Conservation (phyloP, 805 yeast species). For the Zygoascus flipseniorum region DNA sequence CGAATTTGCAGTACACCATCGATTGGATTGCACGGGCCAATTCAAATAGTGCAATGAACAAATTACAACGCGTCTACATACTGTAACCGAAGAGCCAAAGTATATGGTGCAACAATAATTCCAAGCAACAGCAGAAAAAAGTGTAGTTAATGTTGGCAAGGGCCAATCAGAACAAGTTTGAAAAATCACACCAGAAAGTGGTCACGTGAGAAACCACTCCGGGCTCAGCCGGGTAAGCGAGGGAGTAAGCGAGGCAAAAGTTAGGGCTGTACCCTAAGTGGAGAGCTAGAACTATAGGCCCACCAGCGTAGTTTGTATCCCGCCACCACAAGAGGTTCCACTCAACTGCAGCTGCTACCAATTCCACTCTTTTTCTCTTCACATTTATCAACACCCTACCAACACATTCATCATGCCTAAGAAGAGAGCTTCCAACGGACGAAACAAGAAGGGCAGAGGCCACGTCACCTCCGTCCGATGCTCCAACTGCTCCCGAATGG, state of each 20-base stretch:
- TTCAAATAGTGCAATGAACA: not conserved
- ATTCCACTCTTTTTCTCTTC: not conserved
- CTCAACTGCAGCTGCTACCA: not conserved
- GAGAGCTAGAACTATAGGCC: not conserved
- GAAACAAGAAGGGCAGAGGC: conserved; percentile 99
- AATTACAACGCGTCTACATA: not conserved
- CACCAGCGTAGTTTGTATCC: too few species aligned
- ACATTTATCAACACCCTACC: not conserved
- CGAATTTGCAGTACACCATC: too few species aligned
- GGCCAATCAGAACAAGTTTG: not conserved
- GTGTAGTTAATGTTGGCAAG: not conserved
- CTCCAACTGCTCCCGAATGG: conserved; percentile 99
- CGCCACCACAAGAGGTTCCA: not conserved
- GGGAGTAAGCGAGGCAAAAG: not conserved
- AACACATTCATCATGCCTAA: conserved; percentile 73
- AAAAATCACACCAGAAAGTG: not conserved
- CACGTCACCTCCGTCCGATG: conserved; percentile 99
- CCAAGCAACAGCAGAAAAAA: not conserved
- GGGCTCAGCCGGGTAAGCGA: too few species aligned
- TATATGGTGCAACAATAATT: not conserved
- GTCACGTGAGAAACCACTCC: too few species aligned
- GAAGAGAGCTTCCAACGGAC: conserved; percentile 99
- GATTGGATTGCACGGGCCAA: too few species aligned
- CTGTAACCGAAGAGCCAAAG: not conserved
- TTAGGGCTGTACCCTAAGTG: conserved; percentile 2